Conservation (phyloP, 2,329 filamentous ascomycete species). For the Dothistroma pini region DNA sequence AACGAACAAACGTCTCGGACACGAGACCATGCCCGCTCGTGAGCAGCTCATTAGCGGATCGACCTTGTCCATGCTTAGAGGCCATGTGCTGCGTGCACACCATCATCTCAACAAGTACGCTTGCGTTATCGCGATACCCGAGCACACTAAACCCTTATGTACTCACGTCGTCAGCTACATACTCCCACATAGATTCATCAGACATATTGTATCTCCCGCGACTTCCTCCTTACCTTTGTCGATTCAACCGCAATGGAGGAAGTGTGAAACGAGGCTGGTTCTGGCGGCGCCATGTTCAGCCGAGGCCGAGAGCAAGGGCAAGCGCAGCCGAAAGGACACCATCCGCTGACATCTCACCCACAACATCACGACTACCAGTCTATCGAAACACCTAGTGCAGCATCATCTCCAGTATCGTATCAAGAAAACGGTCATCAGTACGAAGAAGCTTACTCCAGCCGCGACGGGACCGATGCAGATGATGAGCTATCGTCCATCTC, state of each 20-base stretch:
- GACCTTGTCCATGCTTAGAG: neutral
- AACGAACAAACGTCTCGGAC: neutral
- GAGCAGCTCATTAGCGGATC: conserved; percentile 1
- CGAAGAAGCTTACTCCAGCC: neutral
- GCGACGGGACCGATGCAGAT: conserved; percentile 33
- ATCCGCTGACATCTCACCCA: conserved; percentile 4
- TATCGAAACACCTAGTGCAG: conserved; percentile 2
- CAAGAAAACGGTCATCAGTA: conserved; percentile 12
- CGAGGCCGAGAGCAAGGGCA: neutral
- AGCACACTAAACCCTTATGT: neutral
- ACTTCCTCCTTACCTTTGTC: neutral
- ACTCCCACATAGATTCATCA: neutral
- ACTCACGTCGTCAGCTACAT: neutral
- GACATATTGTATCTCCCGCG: neutral
- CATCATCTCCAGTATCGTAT: conserved; percentile 29
- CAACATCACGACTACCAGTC: conserved; percentile 1
- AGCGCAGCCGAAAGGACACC: neutral
- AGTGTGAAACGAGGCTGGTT: neutral
- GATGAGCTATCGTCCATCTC: conserved; percentile 36
- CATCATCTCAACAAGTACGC: conserved; percentile 3
- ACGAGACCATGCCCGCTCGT: neutral
- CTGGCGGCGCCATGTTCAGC: neutral
- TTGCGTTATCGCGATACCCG: conserved; percentile 7
- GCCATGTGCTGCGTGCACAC: conserved; percentile 2
- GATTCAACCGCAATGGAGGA: neutral